Evolutionary conservation across 2,329 filamentous ascomycete genomes (phyloP).

Genomic region (Hymenotorrendiella dingleyae): DNA sequence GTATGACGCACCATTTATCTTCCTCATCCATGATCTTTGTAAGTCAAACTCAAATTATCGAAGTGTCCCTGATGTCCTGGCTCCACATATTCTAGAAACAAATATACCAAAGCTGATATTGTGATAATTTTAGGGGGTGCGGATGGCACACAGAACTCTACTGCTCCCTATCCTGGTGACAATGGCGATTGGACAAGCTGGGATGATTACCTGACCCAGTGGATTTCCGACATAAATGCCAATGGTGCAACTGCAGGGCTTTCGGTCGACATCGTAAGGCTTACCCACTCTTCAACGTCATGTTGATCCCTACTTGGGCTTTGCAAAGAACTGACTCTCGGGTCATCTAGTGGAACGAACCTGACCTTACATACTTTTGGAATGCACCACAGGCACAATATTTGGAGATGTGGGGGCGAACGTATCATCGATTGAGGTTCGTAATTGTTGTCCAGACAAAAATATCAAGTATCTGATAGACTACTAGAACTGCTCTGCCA

Average conservation of each 20-base stretch:
- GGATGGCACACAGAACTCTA: conserved; percentile 36
- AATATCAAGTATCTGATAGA: neutral
- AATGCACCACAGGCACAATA: conserved; percentile 35
- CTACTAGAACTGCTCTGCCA: neutral
- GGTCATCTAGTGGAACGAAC: conserved; percentile 42
- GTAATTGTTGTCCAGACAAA: no score
- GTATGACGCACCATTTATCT: conserved; percentile 38
- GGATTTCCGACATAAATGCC: conserved; percentile 34
- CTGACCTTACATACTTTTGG: conserved; percentile 35
- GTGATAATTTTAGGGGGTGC: no score
- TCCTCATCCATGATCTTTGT: conserved; percentile 42
- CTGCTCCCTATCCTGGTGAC: conserved; percentile 41
- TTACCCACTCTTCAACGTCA: no score
- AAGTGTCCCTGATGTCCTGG: no score
- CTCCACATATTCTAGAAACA: no score
- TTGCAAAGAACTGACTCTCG: neutral
- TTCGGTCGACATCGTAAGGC: conserved; percentile 38
- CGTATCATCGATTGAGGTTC: conserved; percentile 34
- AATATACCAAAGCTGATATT: no score
- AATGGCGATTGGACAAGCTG: conserved; percentile 41
- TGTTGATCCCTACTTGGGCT: no score
- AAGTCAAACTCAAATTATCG: no score
- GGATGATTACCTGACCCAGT: conserved; percentile 37
- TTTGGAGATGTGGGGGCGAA: conserved; percentile 35
- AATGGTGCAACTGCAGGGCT: conserved; percentile 35